A percentile compares a stretch with the other conserved stretches of the same genome.
These are phyloP conservation scores for Botrytis elliptica DNA, from an alignment of 2,329 filamentous ascomycete genomes.

Conservation along the genomic window DNA sequence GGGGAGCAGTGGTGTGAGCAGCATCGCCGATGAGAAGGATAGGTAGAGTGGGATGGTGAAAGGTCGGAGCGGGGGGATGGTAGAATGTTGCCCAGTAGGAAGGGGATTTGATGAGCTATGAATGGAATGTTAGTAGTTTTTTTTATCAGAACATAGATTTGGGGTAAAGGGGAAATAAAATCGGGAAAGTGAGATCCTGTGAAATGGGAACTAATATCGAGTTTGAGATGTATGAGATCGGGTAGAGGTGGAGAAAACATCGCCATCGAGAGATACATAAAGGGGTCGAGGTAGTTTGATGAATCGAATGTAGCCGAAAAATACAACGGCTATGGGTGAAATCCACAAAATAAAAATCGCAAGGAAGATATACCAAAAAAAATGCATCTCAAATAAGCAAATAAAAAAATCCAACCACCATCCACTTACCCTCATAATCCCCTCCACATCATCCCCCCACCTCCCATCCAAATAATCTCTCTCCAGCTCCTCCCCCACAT, in stretches of 20 bases:
- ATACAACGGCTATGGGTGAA: accelerated
- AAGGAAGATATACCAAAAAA: too few species aligned
- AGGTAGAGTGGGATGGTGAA: not conserved
- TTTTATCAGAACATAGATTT: not conserved
- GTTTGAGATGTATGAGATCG: not conserved
- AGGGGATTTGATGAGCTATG: not conserved
- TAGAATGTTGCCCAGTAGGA: slow-evolving; percentile 10
- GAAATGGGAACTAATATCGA: not conserved
- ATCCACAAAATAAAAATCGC: not conserved
- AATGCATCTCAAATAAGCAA: not conserved
- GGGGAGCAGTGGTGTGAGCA: slow-evolving; percentile 2
- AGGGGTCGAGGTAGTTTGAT: not conserved
- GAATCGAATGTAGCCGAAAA: not conserved
- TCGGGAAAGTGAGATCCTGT: not conserved
- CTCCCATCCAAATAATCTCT: slow-evolving; percentile 13
- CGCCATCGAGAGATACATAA: not conserved
- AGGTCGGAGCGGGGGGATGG: not conserved
- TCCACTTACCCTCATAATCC: not conserved
- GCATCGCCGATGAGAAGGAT: slow-evolving; percentile 3
- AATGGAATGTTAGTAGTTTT: not conserved
- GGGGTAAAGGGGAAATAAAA: too few species aligned
- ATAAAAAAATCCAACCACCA: too few species aligned
- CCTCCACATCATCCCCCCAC: slow-evolving; percentile 3
- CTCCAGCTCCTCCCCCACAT: not conserved
- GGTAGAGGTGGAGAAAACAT: too few species aligned